phyloP scores from a whole-genome alignment of 176 grass and related monocot genomes.

The Metroxylon sagu region DNA sequence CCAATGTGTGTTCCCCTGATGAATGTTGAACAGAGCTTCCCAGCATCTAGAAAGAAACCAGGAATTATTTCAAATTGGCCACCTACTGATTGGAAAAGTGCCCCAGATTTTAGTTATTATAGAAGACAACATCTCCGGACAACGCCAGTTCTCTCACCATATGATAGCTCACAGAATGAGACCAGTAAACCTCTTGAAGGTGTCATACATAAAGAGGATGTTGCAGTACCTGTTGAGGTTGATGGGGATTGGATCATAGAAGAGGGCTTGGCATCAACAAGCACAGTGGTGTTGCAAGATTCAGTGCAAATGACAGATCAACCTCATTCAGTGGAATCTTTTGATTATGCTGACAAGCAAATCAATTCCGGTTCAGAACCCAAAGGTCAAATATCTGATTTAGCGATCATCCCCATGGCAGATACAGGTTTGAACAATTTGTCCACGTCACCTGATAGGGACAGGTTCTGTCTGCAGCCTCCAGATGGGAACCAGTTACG shows the following conservation, averaged over 20 bases:
- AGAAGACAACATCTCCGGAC: conserved; percentile 12
- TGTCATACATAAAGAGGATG: conserved; percentile 19
- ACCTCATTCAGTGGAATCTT: conserved; percentile 30
- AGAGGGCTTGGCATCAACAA: conserved; percentile 14
- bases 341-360: conserved; percentile 20
- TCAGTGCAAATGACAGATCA: conserved; percentile 10
- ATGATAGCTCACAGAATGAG: conserved; percentile 12
- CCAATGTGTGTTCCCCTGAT: conserved; percentile 7
- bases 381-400: conserved; percentile 23
- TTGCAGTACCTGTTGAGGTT: conserved; percentile 42
- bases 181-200: conserved; percentile 6
- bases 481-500: conserved; percentile 29
- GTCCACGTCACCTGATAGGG: conserved; percentile 10
- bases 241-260: conserved; percentile 65
- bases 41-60: conserved; percentile 26
- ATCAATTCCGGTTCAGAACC: conserved; percentile 23
- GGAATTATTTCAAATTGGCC: conserved; percentile 50
- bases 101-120: conserved; percentile 36
- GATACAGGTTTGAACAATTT: conserved; percentile 24
- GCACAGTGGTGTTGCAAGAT: conserved; percentile 24
- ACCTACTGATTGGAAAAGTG: conserved; percentile 60
- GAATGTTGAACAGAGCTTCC: conserved; percentile 18
- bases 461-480: conserved; percentile 8
- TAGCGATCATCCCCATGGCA: conserved; percentile 17
- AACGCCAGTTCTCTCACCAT: conserved; percentile 17